Evolutionary conservation across 495 filamentous ascomycete species (phyloP), one percentile per base, ranked within the genome.

Genomic region (Neurospora sp.): DNA sequence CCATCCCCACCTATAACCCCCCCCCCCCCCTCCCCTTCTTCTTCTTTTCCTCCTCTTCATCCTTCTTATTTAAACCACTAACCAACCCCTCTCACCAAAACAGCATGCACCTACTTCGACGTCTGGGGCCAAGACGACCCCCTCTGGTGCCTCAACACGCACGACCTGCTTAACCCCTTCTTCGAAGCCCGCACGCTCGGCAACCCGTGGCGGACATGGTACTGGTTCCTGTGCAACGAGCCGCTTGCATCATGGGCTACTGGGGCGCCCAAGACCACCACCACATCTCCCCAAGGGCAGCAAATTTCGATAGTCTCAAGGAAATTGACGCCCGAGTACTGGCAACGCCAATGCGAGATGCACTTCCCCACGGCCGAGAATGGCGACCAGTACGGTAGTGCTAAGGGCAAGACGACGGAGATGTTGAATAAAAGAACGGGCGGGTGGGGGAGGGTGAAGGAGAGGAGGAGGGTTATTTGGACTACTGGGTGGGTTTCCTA

Each of bases 191-290:
- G 78, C 22, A 83, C 84, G 2, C 84, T 89, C 2, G 73, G 74
- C 73, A 90, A 90, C 78, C 74, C 79, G 35, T 85, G 90, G 79
- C 79, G 87, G 14, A 89, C 90, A 71, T 91, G 88, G 88, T 81
- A 84, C 77, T 90, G 87, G 88, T 81, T 91, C 75, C 79, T 89
- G 69, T 90, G 89, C 82, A 90, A 91, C 76, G 87, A 91, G 78
- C 88, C 89, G 0, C 39, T 79, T 1, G 77, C 74, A 1, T 77
- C 73, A 40, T 79, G 77, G 78, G 75, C 75, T 0, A 75, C 86
- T 70, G 87, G 86, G 39, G 87, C 88, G n/a, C 88, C 89, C 4
- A 61, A 72, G 17, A 71, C 27, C 27, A 31, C 27, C 27, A 31
- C 27, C 27, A 31, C 27, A 31, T 31, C 27, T 31, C 27, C 27